Percentiles rank a stretch among this genome's conserved stretches.
Evolutionary conservation across 2,329 filamentous ascomycete genomes (phyloP).

Genomic region (Fusarium mundagurra): DNA sequence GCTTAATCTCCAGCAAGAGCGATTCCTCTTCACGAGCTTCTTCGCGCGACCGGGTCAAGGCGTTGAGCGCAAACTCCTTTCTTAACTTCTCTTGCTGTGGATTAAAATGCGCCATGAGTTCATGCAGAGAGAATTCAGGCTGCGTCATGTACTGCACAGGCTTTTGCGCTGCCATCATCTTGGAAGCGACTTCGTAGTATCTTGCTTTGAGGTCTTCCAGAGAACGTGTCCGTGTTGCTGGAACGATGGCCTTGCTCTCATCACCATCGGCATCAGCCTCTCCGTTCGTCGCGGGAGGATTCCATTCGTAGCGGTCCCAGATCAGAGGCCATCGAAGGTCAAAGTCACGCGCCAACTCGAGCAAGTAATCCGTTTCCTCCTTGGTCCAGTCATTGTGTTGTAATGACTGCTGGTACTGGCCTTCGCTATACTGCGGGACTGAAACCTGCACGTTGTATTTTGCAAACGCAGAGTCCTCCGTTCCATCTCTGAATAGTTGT

Average conservation of each 20-base stretch:
- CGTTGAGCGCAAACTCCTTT: constrained; percentile 84
- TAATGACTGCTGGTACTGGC: constrained; percentile 83
- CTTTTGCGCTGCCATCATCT: constrained; percentile 82
- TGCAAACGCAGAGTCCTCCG: constrained; percentile 75
- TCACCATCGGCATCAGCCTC: constrained; percentile 58
- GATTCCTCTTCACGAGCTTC: constrained; percentile 94
- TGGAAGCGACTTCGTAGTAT: constrained; percentile 88
- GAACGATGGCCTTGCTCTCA: constrained; percentile 63
- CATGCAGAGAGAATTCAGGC: constrained; percentile 83
- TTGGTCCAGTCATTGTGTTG: constrained; percentile 84
- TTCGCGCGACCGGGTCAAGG: constrained; percentile 82
- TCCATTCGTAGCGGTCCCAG: constrained; percentile 90
- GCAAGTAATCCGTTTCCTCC: constrained; percentile 92
- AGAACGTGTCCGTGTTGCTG: constrained; percentile 66
- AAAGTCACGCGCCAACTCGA: constrained; percentile 78
- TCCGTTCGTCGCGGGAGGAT: constrained; percentile 56
- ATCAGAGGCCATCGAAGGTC: constrained; percentile 92
- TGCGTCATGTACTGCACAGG: constrained; percentile 88
- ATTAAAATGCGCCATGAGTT: constrained; percentile 88
- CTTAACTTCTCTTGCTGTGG: constrained; percentile 79
- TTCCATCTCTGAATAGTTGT: constrained; percentile 40
- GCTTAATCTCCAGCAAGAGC: constrained; percentile 87
- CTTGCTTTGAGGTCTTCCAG: constrained; percentile 93
- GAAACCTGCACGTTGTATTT: constrained; percentile 88
- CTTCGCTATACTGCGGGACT: constrained; percentile 83